Evolutionary conservation across 2,329 filamentous ascomycete genomes (phyloP).

Genomic region (Pyrenophora graminea): DNA sequence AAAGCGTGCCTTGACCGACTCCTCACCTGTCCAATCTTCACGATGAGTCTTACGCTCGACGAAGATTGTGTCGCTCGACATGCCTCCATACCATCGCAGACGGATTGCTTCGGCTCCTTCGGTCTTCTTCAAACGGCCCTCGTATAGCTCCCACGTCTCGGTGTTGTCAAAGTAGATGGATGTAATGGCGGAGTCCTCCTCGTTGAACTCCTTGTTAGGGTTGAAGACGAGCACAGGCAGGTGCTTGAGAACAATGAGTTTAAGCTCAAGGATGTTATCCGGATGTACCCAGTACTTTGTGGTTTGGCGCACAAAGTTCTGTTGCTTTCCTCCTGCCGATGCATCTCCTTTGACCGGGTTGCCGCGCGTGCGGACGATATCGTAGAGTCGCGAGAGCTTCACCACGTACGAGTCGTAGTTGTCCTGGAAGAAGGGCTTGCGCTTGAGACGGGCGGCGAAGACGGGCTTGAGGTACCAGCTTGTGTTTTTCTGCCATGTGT

Average conservation of each 20-base stretch:
- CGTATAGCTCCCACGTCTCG: constrained; percentile 90
- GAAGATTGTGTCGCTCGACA: constrained; percentile 94
- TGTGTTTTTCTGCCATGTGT: constrained; percentile 76
- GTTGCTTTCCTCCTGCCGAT: constrained; percentile 85
- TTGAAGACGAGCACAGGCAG: constrained; percentile 97
- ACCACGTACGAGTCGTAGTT: constrained; percentile 97
- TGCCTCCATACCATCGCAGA: constrained; percentile 94
- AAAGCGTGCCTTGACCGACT: constrained; percentile 97
- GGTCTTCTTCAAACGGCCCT: constrained; percentile 93
- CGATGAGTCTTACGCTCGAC: constrained; percentile 97
- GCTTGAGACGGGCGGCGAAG: constrained; percentile 92
- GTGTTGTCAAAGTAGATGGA: constrained; percentile 99
- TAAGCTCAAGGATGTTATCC: constrained; percentile 97
- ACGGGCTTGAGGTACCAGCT: constrained; percentile 90
- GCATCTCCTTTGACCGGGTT: constrained; percentile 92
- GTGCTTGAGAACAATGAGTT: constrained; percentile 97
- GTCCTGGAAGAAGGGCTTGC: constrained; percentile 97
- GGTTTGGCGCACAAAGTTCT: constrained; percentile 94
- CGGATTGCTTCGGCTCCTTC: constrained; percentile 97
- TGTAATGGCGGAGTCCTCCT: constrained; percentile 88
- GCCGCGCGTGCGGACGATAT: constrained; percentile 88
- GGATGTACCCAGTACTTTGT: constrained; percentile 99
- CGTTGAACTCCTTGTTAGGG: constrained; percentile 91
- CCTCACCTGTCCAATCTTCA: constrained; percentile 98
- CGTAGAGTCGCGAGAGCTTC: constrained; percentile 92